Evolutionary conservation across 176 grass and related monocot species (phyloP), one percentile per base, ranked within the genome.

Genomic region (Aegilops sharonensis): DNA sequence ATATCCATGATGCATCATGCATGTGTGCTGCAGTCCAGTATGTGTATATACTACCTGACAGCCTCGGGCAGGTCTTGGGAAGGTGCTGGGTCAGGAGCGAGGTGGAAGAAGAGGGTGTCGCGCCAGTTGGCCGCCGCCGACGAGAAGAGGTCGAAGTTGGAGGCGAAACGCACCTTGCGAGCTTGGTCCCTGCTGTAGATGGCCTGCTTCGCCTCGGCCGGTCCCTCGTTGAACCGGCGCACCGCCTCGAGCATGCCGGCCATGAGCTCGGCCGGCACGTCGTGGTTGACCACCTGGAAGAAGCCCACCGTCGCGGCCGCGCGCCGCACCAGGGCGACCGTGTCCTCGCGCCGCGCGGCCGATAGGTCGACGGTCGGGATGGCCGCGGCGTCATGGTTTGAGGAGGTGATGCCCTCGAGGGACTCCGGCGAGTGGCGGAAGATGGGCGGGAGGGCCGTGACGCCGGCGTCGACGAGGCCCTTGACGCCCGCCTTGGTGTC

Each of bases 141-240:
- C 78, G 64, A 60, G 78, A 30, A 80, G 21, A 80, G 78, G 60
- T 80, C 59, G 60, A 80, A 60, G 75, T 77, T 77, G 30, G 77
- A 79, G 35, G 43, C 43, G 11, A 47, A 47, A 47, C 43, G 43
- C 43, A 47, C 43, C 43, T 47, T 47, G 43, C 43, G 43, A 47
- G 43, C 43, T 13, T 47, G 43, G 43, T 92, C 88, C 20, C 93
- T 17, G 15, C 78, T 92, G 74, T 95, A 92, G 78, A 77, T 88
- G 25, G 47, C 54, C 35, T 24, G 25, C 87, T 83, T 86, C 30
- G 81, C 85, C 37, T 88, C 87, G 2, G 45, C 15, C 0, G 62
- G 72, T 18, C 18, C 72, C 81, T 95, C 88, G 72, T 92, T 18
- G 64, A 94, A 94, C 39, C 7, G 6, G 69, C 23, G n/a, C 63